These are phyloP conservation scores for Peniophora sp. DNA, from an alignment of 1,284 basidiomycete genomes.

Conservation along the genomic window DNA sequence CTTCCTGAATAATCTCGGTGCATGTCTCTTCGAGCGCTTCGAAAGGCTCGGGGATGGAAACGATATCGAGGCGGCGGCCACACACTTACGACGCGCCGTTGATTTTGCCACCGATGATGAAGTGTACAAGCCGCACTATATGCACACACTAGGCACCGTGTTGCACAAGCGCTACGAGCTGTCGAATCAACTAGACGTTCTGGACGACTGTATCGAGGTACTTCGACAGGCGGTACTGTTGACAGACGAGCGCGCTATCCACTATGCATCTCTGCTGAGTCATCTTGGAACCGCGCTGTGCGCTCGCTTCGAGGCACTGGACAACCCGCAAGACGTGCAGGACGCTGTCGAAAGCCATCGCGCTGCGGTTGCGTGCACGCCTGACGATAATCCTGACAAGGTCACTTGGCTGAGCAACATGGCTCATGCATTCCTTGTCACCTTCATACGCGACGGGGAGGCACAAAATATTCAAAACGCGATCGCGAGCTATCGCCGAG, in stretches of 20 bases:
- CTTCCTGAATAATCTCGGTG: neutral
- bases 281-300: neutral
- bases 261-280: neutral
- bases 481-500: neutral
- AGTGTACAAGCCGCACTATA: neutral
- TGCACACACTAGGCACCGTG: neutral
- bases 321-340: neutral
- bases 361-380: neutral
- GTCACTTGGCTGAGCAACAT: neutral
- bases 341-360: neutral
- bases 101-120: too few species aligned
- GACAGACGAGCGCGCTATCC: neutral
- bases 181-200: too few species aligned
- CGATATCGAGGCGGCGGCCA: neutral
- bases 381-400: neutral
- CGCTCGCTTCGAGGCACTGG: neutral
- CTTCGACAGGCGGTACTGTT: too few species aligned
- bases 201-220: too few species aligned
- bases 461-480: neutral
- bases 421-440: neutral
- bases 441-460: neutral
- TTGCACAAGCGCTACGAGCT: neutral
- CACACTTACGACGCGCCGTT: too few species aligned
- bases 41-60: too few species aligned
- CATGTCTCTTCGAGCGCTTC: too few species aligned